Percentiles rank a stretch among this genome's conserved stretches.
These are phyloP conservation scores for Ceratocystis destructans DNA, from an alignment of 2,329 filamentous ascomycete genomes.

Conservation along the genomic window DNA sequence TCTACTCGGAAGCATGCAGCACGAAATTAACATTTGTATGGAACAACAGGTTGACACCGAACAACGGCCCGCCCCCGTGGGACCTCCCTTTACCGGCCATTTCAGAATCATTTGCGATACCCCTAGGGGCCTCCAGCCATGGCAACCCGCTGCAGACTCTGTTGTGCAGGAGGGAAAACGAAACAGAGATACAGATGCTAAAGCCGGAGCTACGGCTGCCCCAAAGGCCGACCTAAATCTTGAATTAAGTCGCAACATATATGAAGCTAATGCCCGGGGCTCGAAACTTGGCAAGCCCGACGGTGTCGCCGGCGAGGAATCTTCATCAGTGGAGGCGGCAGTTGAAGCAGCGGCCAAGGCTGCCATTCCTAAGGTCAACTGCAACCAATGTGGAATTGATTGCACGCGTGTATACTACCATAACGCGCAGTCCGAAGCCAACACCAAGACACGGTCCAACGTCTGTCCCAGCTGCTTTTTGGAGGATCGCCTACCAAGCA, in stretches of 20 bases:
- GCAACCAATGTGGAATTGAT: constrained; percentile 83
- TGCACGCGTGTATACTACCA: constrained; percentile 56
- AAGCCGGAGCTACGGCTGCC: constrained; percentile 50
- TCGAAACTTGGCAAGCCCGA: constrained; percentile 55
- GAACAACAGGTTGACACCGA: constrained; percentile 73
- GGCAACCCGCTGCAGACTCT: constrained; percentile 77
- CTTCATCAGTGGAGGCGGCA: constrained; percentile 47
- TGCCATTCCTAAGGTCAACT: constrained; percentile 58
- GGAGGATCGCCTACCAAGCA: constrained; percentile 68
- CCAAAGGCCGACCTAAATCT: constrained; percentile 74
- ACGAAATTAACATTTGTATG: constrained; percentile 1
- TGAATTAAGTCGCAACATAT: constrained; percentile 89
- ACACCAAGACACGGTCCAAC: constrained; percentile 62
- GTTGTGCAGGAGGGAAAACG: constrained; percentile 48
- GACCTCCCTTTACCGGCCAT: constrained; percentile 91
- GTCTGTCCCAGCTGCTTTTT: constrained; percentile 84
- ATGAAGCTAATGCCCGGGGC: constrained; percentile 76
- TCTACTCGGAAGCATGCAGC: neutral
- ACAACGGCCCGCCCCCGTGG: constrained; percentile 85
- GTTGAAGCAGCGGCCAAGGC: constrained; percentile 52
- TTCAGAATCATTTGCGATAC: constrained; percentile 95
- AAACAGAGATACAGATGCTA: constrained; percentile 55
- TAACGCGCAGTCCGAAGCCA: constrained; percentile 42
- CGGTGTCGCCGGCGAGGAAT: constrained; percentile 64
- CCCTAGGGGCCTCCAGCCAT: constrained; percentile 82